Percentiles rank a stretch among this genome's conserved stretches.
These are phyloP conservation scores for Anaeromyces robustus DNA, from an alignment of 192 early-diverging fungal genomes.

Conservation along the genomic window DNA sequence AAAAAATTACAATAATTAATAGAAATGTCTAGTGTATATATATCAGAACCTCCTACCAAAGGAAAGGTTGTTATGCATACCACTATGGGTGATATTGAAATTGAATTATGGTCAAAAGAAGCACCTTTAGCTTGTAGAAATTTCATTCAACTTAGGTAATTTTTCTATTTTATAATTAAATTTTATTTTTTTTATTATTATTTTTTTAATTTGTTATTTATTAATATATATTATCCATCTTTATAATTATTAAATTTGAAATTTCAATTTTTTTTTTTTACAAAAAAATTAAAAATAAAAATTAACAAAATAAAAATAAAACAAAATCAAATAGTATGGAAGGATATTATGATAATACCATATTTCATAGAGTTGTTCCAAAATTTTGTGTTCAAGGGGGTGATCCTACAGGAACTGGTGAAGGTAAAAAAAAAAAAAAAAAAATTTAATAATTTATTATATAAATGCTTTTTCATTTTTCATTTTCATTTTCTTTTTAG, in stretches of 20 bases:
- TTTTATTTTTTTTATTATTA: not conserved
- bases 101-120: conserved; percentile 93
- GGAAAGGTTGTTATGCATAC: conserved; percentile 45
- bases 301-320: no score
- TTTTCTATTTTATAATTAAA: not conserved
- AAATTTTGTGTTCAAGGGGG: conserved; percentile 88
- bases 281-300: no score
- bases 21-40: conserved; percentile 18
- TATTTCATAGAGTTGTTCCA: conserved; percentile 82
- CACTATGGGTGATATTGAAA: conserved; percentile 66
- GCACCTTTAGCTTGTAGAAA: conserved; percentile 81
- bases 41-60: conserved; percentile 24
- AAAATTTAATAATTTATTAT: no score
- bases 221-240: no score
- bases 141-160: conserved; percentile 67
- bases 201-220: no score
- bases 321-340: conserved; percentile 43
- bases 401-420: conserved; percentile 76
- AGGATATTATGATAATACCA: conserved; percentile 73
- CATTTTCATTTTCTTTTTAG: no score
- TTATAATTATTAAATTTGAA: no score
- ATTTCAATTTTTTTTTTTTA: no score
- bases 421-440: conserved; percentile 11
- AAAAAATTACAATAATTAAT: no score
- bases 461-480: no score